A percentile compares a stretch with the other conserved stretches of the same genome.
phyloP scores from a whole-genome alignment of 306 rosid genomes.

The Prunus armeniaca region DNA sequence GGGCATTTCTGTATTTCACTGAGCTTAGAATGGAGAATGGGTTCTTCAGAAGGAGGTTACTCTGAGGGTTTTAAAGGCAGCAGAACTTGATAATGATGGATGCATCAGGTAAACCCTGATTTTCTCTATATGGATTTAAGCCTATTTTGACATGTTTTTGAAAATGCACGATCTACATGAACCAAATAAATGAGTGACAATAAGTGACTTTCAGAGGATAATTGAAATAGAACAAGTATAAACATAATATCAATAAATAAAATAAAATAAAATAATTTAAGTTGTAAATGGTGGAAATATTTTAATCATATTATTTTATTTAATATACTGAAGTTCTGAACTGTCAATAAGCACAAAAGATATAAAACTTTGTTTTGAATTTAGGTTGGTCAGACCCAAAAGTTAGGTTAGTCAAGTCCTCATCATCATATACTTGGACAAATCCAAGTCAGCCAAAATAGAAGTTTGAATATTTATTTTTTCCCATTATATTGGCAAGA shows the following conservation, averaged over 20 bases:
- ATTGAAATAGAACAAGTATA: too few relatives aligned
- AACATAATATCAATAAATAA: too few relatives aligned
- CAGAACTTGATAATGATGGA: conserved; percentile 75
- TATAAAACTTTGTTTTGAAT: too few relatives aligned
- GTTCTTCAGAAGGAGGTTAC: conserved; percentile 68
- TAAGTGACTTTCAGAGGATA: background rate
- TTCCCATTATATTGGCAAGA: background rate
- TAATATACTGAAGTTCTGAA: too few relatives aligned
- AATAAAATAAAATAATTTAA: background rate
- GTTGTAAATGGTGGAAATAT: background rate
- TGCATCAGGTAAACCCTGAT: conserved; percentile 55
- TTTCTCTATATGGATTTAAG: background rate
- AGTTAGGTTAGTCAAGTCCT: too few relatives aligned
- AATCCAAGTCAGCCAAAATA: background rate
- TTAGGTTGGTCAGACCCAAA: background rate
- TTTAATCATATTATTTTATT: background rate
- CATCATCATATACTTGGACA: background rate
- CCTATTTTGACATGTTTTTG: background rate
- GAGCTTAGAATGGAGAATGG: conserved; percentile 59
- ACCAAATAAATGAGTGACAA: too few relatives aligned
- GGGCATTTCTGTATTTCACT: conserved; percentile 63
- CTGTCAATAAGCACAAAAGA: too few relatives aligned
- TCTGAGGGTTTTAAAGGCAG: conserved; percentile 55
- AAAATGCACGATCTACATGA: too few relatives aligned
- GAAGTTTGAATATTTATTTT: background rate